A percentile compares a stretch with the other conserved stretches of the same genome.
These are phyloP conservation scores for Evernia prunastri DNA, from an alignment of 495 filamentous ascomycete species.

Conservation along the genomic window DNA sequence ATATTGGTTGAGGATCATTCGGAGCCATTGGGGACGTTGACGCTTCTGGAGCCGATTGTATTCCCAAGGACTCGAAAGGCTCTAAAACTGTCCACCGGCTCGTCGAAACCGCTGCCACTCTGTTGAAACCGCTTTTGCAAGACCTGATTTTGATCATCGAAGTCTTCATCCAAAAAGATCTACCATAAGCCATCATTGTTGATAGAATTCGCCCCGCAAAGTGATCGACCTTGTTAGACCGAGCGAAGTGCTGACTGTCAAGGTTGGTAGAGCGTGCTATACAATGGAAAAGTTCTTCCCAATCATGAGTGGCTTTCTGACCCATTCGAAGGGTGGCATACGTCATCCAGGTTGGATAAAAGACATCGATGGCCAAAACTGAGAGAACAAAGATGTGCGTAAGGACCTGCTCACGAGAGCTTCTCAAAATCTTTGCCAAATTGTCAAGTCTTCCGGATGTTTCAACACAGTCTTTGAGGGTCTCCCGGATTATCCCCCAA, in stretches of 20 bases:
- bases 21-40: neutral
- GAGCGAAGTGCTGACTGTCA: neutral
- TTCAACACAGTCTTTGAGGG: neutral
- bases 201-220: neutral
- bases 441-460: neutral
- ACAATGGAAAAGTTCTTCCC: too few species aligned
- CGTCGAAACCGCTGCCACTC: neutral
- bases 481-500: neutral
- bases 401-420: neutral
- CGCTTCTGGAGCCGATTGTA: neutral
- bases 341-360: neutral
- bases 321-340: neutral
- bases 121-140: neutral
- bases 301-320: neutral
- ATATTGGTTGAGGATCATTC: neutral
- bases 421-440: neutral
- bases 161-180: neutral
- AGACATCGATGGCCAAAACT: neutral
- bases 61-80: neutral
- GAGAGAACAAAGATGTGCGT: neutral
- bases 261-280: neutral
- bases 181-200: neutral
- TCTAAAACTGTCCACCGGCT: neutral
- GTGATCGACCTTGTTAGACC: neutral
- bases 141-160: neutral